Conservation (phyloP, 306 rosid species). For the Prosopis cineraria region DNA sequence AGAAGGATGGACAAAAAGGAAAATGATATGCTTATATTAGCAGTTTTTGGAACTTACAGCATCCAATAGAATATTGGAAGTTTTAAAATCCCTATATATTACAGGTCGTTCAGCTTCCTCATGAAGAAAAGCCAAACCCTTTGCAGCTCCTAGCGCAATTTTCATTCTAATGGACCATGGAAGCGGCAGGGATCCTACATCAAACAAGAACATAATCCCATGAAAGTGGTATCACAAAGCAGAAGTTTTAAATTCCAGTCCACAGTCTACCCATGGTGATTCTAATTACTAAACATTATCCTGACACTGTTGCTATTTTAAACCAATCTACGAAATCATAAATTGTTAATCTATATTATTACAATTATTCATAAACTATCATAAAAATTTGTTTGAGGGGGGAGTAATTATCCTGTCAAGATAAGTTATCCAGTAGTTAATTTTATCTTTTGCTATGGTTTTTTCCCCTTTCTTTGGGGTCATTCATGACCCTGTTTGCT, state of each 20-base stretch:
- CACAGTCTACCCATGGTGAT: not conserved
- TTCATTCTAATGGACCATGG: conserved; percentile 94
- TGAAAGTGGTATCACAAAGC: conserved; percentile 4
- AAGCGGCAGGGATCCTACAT: conserved; percentile 82
- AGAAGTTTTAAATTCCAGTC: conserved; percentile 14
- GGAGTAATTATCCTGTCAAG: not conserved
- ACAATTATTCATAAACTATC: not conserved
- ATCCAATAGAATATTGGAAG: conserved; percentile 86
- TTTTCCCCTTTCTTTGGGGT: not conserved
- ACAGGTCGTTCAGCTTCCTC: conserved; percentile 91
- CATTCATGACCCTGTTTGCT: not conserved
- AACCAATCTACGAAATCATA: not conserved
- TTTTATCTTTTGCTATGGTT: not conserved
- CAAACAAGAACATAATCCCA: conserved; percentile 21
- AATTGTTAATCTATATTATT: not conserved
- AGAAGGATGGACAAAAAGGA: conserved; percentile 30
- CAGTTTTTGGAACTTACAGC: conserved; percentile 58
- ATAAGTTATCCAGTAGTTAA: not conserved
- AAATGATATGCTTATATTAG: conserved; percentile 1
- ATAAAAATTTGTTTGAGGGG: too few relatives aligned
- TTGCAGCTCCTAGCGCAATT: conserved; percentile 91
- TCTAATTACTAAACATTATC: not conserved
- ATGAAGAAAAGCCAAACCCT: conserved; percentile 87
- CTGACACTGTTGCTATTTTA: not conserved
- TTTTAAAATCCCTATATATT: conserved; percentile 85